Base-by-base conservation (phyloP, 257 asterid genomes). In the Gentiana macrophylla region DNA sequence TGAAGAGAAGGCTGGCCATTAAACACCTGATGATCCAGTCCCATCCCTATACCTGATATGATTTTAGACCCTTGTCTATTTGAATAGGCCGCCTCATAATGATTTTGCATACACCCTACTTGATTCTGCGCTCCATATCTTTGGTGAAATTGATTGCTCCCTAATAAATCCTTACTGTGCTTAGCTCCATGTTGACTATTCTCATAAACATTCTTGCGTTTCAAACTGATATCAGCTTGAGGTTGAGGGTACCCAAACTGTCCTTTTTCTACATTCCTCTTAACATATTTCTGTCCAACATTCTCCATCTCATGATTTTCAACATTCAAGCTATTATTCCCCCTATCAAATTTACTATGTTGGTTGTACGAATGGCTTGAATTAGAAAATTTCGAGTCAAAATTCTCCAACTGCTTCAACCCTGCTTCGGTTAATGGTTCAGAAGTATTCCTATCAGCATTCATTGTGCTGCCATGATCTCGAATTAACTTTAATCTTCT, bases 401-500 rank as follows among this genome's bases (percentile, higher is more conserved):
- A 54, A 36, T 24, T 57, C 32, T 49, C 12, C 2, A 33, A 4
- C 32, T 49, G 43, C 35, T 69, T 62, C 52, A 35, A 62, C 34
- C 79, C 75, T 50, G 67, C 56, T 43, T 66, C 69, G 35, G 12
- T 36, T 41, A 32, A 45, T 49, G 52, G 41, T 12, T 67, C 72
- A 35, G 35, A 56, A 1, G 49, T 56, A 43, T 34, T 62, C 52
- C 71, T 62, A 65, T 57, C 71, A 12, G 62, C 47, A 62, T 52
- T 58, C 47, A 51, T 12, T 13, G 72, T 69, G 24, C 86, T 68
- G 13, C 81, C 98, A 38, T 87, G 96, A 63, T 91, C 94, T 7
- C 83, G 86, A 61, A 87, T 87, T 72, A 91, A 65, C 66, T 71
- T 73, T 71, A 91, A 72, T 67, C 97, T 74, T 70, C 97, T 81